Percentiles rank a stretch among this genome's conserved stretches.
These are phyloP conservation scores for Rosa multiflora DNA, from an alignment of 306 rosid genomes.

Conservation along the genomic window DNA sequence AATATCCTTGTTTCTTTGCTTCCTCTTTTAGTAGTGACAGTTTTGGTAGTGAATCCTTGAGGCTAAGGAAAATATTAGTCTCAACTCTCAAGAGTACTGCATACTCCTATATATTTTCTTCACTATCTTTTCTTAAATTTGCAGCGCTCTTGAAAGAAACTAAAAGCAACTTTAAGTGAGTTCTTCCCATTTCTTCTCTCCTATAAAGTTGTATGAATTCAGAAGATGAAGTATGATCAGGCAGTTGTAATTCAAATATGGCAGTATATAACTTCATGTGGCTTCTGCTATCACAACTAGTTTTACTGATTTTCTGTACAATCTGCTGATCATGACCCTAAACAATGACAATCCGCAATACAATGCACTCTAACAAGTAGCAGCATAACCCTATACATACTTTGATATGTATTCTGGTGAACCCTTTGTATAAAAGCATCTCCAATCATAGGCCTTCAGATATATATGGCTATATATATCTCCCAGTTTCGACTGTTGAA, in stretches of 20 bases:
- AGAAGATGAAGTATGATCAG: not conserved
- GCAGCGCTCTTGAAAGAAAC: not conserved
- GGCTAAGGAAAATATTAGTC: constrained; percentile 7
- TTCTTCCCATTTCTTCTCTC: not conserved
- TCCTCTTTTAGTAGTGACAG: constrained; percentile 25
- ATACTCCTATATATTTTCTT: not conserved
- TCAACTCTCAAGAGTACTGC: not conserved
- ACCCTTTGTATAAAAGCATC: not conserved
- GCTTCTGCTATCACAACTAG: not conserved
- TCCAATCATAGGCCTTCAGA: no score
- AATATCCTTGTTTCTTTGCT: constrained; percentile 31
- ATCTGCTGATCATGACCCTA: not conserved
- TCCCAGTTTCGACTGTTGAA: no score
- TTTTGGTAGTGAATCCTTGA: constrained; percentile 24
- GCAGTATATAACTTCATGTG: not conserved
- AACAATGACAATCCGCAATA: not conserved
- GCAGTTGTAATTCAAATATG: not conserved
- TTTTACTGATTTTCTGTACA: not conserved
- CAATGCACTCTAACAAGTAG: no score
- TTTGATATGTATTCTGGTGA: not conserved
- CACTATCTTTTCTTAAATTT: not conserved
- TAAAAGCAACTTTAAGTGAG: no score
- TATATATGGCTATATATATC: no score
- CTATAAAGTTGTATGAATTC: not conserved
- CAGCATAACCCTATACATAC: not conserved